Evolutionary conservation across 2,329 filamentous ascomycete species (phyloP), one percentile per base, ranked within the genome.

Genomic region (Sporothrix globosa): DNA sequence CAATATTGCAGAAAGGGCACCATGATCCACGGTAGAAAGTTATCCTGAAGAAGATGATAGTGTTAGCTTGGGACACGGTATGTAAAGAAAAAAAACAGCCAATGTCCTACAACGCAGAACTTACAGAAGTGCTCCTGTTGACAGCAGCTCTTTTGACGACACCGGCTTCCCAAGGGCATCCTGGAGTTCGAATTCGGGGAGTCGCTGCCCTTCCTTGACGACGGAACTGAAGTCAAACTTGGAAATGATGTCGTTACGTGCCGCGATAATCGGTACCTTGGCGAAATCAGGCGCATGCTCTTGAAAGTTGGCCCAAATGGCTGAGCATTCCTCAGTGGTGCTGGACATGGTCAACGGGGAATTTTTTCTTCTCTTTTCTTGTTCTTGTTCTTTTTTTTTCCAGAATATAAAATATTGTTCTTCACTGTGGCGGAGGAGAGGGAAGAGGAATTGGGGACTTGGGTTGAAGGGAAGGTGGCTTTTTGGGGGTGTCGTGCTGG

Each of bases 21-120:
- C 82, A 83, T 67, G 77, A 76, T 19, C 82, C 82, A 61, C 82
- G 82, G 76, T 83, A 83, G 76, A 83, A 83, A n/a, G 79, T 80
- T 58, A 83, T 76, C 39, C 69, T 70, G 19, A 13, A 30, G 1
- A 27, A 60, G 19, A 30, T 53, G 27, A n/a, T n/a, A 30, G 27
- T 30, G 56, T 61, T 41, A 61, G 34, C 44, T 24, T 9, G 4
- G 7, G 13, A 14, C 11, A 19, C 4, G 10, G 2, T n/a, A 41
- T 13, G 41, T 34, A 65, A 39, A 61, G 17, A 56, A 30, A 27
- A 44, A 60, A 41, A 30, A 14, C 14, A 19, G 17, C 7, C 4
- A 34, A 34, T 34, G 34, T 7, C 5, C 34, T 34, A 9, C 34
- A 34, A 7, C 34, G 21, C 13, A n/a, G 34, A 21, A 67, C 69